Evolutionary conservation across 306 rosid species (phyloP).

Genomic region (Fragaria ananassa): DNA sequence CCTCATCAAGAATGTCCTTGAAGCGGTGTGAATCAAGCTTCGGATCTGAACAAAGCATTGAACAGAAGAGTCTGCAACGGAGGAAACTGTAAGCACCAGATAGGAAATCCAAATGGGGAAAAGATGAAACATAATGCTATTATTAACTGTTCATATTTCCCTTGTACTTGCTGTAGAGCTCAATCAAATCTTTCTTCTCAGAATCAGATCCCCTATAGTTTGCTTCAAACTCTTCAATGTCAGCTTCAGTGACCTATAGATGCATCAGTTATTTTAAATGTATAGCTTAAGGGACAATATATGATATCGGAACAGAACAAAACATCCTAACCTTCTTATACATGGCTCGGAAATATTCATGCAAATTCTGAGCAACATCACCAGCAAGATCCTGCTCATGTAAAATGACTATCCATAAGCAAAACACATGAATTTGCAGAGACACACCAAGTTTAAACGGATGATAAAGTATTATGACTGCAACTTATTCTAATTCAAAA

Average conservation of each 20-base stretch:
- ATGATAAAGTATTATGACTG: background rate
- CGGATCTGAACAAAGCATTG: slow-evolving; percentile 94
- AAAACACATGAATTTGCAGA: background rate
- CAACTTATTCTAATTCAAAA: too few relatives aligned
- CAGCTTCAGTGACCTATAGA: slow-evolving; percentile 78
- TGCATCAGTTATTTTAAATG: background rate
- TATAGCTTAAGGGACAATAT: background rate
- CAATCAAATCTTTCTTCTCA: slow-evolving; percentile 74
- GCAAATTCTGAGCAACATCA: slow-evolving; percentile 62
- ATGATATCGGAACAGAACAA: slow-evolving; percentile 7
- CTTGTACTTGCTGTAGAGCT: slow-evolving; percentile 59
- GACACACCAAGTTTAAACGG: background rate
- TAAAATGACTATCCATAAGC: slow-evolving; percentile 13
- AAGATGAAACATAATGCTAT: slow-evolving; percentile 4
- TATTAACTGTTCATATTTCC: slow-evolving; percentile 85
- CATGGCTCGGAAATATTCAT: slow-evolving; percentile 51
- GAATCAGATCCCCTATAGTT: slow-evolving; percentile 81
- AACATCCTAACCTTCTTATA: slow-evolving; percentile 60
- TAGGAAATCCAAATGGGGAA: slow-evolving; percentile 8
- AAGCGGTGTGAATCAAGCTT: slow-evolving; percentile 80
- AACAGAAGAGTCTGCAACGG: slow-evolving; percentile 72
- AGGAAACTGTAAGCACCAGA: slow-evolving; percentile 23
- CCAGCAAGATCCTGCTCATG: slow-evolving; percentile 75
- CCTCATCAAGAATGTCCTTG: slow-evolving; percentile 75
- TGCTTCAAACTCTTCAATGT: slow-evolving; percentile 82